Evolutionary conservation across 2,329 filamentous ascomycete species (phyloP).

Genomic region (Colletotrichum limetticola): DNA sequence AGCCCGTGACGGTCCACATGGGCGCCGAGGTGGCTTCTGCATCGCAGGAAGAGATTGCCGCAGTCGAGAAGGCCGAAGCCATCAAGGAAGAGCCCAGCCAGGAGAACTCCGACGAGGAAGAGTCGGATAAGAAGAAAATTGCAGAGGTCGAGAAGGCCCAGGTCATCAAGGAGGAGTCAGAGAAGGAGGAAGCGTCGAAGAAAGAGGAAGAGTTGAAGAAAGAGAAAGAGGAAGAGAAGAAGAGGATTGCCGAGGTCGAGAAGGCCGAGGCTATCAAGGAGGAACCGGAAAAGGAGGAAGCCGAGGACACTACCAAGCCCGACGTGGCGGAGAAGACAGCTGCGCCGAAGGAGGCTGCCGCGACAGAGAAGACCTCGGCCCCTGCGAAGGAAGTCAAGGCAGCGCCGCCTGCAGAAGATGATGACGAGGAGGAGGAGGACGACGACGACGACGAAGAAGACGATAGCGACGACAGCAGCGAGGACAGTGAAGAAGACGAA

Average conservation of each 20-base stretch:
- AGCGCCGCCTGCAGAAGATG: conserved; percentile 38
- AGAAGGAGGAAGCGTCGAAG: conserved; percentile 43
- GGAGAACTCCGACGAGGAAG: conserved; percentile 37
- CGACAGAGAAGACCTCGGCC: conserved; percentile 42
- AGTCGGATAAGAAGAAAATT: conserved; percentile 37
- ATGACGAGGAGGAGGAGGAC: conserved; percentile 40
- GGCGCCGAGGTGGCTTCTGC: conserved; percentile 46
- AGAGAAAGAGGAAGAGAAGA: conserved; percentile 37
- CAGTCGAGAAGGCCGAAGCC: conserved; percentile 50
- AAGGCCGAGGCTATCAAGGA: conserved; percentile 39
- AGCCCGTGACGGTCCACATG: conserved; percentile 42
- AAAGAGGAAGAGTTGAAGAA: too few species aligned
- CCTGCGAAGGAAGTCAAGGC: background rate
- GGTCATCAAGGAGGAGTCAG: conserved; percentile 41
- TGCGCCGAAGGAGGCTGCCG: conserved; percentile 38
- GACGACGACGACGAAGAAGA: conserved; percentile 42
- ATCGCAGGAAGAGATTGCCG: conserved; percentile 51
- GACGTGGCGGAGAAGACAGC: conserved; percentile 30
- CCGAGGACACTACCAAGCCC: conserved; percentile 38
- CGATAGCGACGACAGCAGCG: conserved; percentile 43
- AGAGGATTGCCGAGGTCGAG: conserved; percentile 41
- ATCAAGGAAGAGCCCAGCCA: conserved; percentile 50
- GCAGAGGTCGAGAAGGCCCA: conserved; percentile 43
- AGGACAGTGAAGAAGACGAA: conserved; percentile 42
- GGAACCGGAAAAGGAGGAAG: conserved; percentile 47